These are phyloP conservation scores for Pleurotus ostreatus DNA, from an alignment of 768 basidiomycete genomes.

Conservation along the genomic window DNA sequence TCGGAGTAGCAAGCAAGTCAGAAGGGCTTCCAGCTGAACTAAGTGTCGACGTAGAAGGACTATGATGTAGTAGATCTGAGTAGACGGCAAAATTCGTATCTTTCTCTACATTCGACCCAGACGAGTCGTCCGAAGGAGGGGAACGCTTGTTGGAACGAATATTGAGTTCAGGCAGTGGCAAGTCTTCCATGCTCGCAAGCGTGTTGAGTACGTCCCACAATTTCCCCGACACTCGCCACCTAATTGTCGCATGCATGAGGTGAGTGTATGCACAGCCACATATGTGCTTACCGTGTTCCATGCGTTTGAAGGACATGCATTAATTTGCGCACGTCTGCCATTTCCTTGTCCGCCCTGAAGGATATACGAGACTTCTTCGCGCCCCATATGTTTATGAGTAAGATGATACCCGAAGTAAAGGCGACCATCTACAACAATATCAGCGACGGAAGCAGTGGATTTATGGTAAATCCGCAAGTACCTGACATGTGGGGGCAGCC, in stretches of 20 bases:
- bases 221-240: conserved; percentile 15
- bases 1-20: background rate
- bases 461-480: background rate
- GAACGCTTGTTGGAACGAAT: background rate
- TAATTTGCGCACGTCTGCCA: conserved; percentile 40
- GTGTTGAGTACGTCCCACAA: conserved; percentile 8
- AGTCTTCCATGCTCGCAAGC: background rate
- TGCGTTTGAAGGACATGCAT: conserved; percentile 26
- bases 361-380: conserved; percentile 27
- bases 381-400: conserved; percentile 48
- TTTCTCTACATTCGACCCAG: background rate
- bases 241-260: background rate
- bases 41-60: background rate
- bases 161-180: background rate
- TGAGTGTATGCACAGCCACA: too few species aligned
- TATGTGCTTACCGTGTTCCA: conserved; percentile 14
- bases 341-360: conserved; percentile 30
- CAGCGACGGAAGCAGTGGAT: background rate
- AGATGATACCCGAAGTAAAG: conserved; percentile 31
- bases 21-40: background rate
- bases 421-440: conserved; percentile 14
- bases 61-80: background rate
- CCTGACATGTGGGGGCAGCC: conserved; percentile 15
- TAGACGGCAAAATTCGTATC: background rate
- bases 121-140: background rate